Evolutionary conservation across 2,329 filamentous ascomycete species (phyloP), one percentile per base, ranked within the genome.

Genomic region (Botrytis pseudocinerea): DNA sequence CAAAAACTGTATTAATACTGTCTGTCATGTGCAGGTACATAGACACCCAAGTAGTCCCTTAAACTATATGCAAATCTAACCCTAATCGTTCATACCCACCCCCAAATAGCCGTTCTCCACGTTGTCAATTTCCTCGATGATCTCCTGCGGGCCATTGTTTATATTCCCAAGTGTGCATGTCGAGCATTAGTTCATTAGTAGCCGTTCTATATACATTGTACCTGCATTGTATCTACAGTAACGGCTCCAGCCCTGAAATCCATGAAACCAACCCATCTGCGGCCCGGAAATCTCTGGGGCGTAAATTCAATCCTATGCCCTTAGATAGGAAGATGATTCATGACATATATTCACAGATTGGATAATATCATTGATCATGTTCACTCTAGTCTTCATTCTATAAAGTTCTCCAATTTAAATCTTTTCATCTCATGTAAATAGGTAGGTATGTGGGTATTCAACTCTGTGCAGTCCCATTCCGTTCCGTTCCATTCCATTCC

Each of bases 151-250:
- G 32, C 46, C 44, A 66, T 38, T 48, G 40, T 64, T 64, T 28
- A 64, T 32, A 66, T 51, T 7, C 32, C 32, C 4, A 54, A 51
- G 64, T 40, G 46, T n/a, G 32, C 38, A 54, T 68, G 64, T 40
- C 46, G 51, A 68, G 64, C 64, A 40, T 40, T 57, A 68, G 64
- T 54, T 54, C 2, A 51, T 28, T 28, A 18, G 20, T 38, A 42
- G 46, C 25, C 48, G 63, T 35, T 25, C 32, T 54, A 66, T 18
- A 35, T 57, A 68, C 35, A 57, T 25, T 25, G 65, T 68, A 57
- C 65, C 65, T 57, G 65, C 65, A 68, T 68, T n/a, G 65, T 68
- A 57, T 68, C 65, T 54, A 57, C 25, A 28, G 65, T 68, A 57
- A 68, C 65, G 7, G 35, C 64, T 22, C 40, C 48, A 68, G 48